These are phyloP conservation scores for Silene vulgaris DNA, from an alignment of 179 eudicot genomes.

Conservation along the genomic window DNA sequence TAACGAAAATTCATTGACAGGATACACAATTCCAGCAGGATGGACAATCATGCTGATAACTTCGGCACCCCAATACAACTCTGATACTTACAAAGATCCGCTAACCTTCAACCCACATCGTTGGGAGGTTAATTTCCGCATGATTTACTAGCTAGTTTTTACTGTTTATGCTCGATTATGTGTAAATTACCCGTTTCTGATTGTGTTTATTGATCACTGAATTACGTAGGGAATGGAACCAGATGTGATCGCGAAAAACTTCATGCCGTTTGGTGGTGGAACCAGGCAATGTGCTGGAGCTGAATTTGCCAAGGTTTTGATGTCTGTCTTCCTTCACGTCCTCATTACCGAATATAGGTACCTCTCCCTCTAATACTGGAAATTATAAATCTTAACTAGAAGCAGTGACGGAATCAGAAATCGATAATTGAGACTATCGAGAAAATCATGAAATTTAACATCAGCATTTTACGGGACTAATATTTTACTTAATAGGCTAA, in stretches of 20 bases:
- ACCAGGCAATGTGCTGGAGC: slow-evolving; percentile 63
- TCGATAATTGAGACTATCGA: no score
- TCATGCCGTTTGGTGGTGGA: slow-evolving; percentile 66
- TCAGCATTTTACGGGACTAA: not conserved
- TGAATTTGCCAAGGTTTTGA: slow-evolving; percentile 46
- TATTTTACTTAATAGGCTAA: not conserved
- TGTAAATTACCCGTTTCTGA: no score
- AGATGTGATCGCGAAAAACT: slow-evolving; percentile 41
- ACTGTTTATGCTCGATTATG: not conserved
- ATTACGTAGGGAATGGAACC: slow-evolving; percentile 35
- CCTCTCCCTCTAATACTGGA: not conserved
- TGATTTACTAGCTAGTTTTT: not conserved
- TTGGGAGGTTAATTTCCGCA: slow-evolving; percentile 42
- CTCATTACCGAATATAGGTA: slow-evolving; percentile 55
- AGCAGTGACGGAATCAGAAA: no score
- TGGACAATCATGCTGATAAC: slow-evolving; percentile 59
- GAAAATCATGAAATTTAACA: no score
- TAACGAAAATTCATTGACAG: slow-evolving; percentile 26
- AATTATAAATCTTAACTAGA: no score
- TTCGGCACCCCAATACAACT: slow-evolving; percentile 46
- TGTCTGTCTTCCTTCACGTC: slow-evolving; percentile 47
- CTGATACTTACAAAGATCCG: slow-evolving; percentile 44
- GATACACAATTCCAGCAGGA: slow-evolving; percentile 60
- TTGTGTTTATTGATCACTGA: not conserved
- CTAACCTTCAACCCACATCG: slow-evolving; percentile 58